Evolutionary conservation across 768 basidiomycete species (phyloP).

Genomic region (Mycena rosella): DNA sequence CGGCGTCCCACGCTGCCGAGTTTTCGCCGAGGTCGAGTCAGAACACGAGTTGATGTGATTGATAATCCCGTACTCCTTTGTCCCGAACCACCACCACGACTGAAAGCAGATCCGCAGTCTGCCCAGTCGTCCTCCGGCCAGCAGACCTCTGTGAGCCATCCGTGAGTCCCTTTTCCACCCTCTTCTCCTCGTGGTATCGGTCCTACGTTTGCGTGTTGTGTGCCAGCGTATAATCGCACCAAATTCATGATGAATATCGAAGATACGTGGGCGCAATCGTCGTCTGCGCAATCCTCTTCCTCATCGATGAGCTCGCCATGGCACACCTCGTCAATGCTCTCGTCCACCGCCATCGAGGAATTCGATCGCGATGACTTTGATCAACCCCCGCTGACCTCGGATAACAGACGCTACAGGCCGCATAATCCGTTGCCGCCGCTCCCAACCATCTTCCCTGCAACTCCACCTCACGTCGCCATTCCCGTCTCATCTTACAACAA

Average conservation of each 20-base stretch:
- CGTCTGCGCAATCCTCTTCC: slow-evolving; percentile 37
- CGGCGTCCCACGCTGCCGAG: background rate
- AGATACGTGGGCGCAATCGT: slow-evolving; percentile 39
- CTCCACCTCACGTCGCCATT: slow-evolving; percentile 64
- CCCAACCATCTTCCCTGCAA: slow-evolving; percentile 41
- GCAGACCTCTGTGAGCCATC: slow-evolving; percentile 42
- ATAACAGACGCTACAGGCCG: slow-evolving; percentile 71
- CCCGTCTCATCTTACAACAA: slow-evolving; percentile 54
- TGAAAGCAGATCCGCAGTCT: slow-evolving; percentile 21
- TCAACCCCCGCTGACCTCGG: slow-evolving; percentile 65
- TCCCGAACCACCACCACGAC: slow-evolving; percentile 21
- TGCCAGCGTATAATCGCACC: slow-evolving; percentile 29
- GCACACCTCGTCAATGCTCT: slow-evolving; percentile 36
- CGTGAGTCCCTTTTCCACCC: slow-evolving; percentile 51
- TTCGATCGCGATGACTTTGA: slow-evolving; percentile 43
- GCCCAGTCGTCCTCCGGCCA: slow-evolving; percentile 35
- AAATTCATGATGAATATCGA: slow-evolving; percentile 28
- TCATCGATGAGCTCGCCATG: slow-evolving; percentile 1
- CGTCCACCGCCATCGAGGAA: slow-evolving; percentile 41
- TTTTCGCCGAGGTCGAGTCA: slow-evolving; percentile 10
- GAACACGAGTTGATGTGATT: background rate
- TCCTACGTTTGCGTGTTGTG: slow-evolving; percentile 40
- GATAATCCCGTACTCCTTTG: background rate
- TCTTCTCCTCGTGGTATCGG: slow-evolving; percentile 25
- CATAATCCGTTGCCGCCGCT: slow-evolving; percentile 59